Evolutionary conservation across 345 rosid genomes (phyloP).

Genomic region (Anacardium occidentale): DNA sequence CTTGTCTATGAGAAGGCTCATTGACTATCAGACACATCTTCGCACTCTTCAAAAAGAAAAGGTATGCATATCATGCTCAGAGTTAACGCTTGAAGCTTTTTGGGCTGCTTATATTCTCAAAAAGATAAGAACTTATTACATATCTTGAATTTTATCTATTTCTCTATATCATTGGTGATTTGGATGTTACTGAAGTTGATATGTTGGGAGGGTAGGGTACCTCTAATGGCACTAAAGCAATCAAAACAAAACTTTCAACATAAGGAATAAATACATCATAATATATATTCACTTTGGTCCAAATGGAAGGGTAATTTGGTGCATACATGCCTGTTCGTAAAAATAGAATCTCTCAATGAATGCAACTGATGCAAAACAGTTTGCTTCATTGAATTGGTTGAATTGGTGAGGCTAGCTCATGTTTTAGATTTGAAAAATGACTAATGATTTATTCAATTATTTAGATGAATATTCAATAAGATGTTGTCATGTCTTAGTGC

Average conservation of each 20-base stretch:
- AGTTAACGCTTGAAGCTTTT: background rate
- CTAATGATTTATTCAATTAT: background rate
- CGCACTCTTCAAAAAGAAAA: slow-evolving; percentile 82
- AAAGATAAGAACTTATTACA: background rate
- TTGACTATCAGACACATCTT: slow-evolving; percentile 77
- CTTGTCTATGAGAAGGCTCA: slow-evolving; percentile 76
- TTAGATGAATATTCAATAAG: background rate
- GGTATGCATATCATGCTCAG: slow-evolving; percentile 36
- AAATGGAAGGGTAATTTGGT: background rate
- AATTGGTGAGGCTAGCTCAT: background rate
- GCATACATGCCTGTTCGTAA: no score
- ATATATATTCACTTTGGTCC: background rate
- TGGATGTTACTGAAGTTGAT: background rate
- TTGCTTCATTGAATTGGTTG: background rate
- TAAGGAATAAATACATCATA: background rate
- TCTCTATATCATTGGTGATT: background rate
- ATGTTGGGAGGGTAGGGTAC: background rate
- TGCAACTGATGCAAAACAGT: background rate
- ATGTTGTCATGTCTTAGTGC: background rate
- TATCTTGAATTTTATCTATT: background rate
- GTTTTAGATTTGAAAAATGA: background rate
- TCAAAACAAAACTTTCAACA: background rate
- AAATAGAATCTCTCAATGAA: no score
- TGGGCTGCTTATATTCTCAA: background rate
- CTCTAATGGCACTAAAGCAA: background rate